Percentiles rank a stretch among this genome's conserved stretches.
Conservation (phyloP, 345 rosid genomes). For the Garcia nutans region DNA sequence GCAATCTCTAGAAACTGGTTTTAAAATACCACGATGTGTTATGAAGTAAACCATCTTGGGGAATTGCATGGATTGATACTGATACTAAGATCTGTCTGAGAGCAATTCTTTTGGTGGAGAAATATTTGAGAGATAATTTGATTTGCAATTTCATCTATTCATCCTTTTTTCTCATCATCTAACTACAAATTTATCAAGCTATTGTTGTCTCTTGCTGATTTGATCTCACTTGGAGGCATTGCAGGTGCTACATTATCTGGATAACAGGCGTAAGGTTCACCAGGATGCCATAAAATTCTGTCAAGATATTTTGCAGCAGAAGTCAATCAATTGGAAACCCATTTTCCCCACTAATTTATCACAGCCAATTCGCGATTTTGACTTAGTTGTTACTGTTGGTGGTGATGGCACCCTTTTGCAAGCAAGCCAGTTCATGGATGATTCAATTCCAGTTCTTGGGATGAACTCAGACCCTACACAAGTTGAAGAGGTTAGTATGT, state of each 20-base stretch:
- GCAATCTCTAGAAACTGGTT: background rate
- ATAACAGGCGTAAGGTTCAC: slow-evolving; percentile 71
- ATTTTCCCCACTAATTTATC: slow-evolving; percentile 52
- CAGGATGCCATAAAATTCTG: slow-evolving; percentile 62
- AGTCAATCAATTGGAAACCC: slow-evolving; percentile 65
- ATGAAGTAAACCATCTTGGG: background rate
- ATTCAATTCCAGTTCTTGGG: slow-evolving; percentile 70
- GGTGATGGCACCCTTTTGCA: slow-evolving; percentile 97
- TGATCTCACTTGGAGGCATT: slow-evolving; percentile 4
- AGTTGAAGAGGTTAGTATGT: slow-evolving; percentile 56
- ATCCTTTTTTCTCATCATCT: background rate
- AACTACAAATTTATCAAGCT: background rate
- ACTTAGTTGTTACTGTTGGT: slow-evolving; percentile 84
- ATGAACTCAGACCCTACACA: slow-evolving; percentile 93
- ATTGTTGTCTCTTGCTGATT: background rate
- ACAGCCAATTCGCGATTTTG: slow-evolving; percentile 55
- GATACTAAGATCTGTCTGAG: background rate
- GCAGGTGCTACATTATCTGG: slow-evolving; percentile 58
- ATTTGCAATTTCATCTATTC: background rate
- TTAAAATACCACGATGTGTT: background rate
- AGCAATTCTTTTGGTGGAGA: background rate
- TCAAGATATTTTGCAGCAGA: slow-evolving; percentile 59
- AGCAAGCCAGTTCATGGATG: slow-evolving; percentile 85
- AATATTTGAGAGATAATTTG: background rate
- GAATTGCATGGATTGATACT: background rate